Base-by-base conservation (phyloP, 805 yeast species). In the Sungouiella thailandica region DNA sequence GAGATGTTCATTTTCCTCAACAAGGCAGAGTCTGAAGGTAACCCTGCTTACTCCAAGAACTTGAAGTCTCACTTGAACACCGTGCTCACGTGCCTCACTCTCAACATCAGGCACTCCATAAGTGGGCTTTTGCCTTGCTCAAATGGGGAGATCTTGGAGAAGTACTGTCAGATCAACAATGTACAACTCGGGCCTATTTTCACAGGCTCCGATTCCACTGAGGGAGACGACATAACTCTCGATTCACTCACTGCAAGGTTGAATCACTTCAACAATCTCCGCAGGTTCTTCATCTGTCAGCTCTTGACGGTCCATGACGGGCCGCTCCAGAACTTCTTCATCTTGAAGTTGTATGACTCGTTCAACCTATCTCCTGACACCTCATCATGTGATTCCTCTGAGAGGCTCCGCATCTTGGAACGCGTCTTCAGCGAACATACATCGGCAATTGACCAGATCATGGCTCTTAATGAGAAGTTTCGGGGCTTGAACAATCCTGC, bases 271-370 rank as follows among this genome's bases (percentile, higher is more conserved):
- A 64, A 65, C 39, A 62, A 56, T 32, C 41, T 58, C 24, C 37
- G 72, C 20, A 58, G 66, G 28, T 45, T 67, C 10, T 47, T 65
- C 17, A 50, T 65, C 4, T 63, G 70, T 40, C 64, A 63, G 41
- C 43, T 67, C 23, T 48, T 67, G 18, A 55, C 69, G 4, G 28
- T 62, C 14, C 58, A 65, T 40, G 68, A 64, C 28, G 23, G 32
- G 6, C 48, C 56, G 10, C 30, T 34, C 6, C 46, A 45, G 19
- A 65, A 53, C 39, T 63, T 58, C 44, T 63, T 61, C 36, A 31
- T 61, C 5, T 49, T 46, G 32, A 60, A 59, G 22, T 36, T 62
- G 6, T 41, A 44, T 34, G 57, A 54, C 32, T 41, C 31, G 13
- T 50, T 52, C 33, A 35, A 36, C 25, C 25, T 36, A 5, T 28